phyloP scores from a whole-genome alignment of 73 alveolate species.

The Paramecium bursaria region DNA sequence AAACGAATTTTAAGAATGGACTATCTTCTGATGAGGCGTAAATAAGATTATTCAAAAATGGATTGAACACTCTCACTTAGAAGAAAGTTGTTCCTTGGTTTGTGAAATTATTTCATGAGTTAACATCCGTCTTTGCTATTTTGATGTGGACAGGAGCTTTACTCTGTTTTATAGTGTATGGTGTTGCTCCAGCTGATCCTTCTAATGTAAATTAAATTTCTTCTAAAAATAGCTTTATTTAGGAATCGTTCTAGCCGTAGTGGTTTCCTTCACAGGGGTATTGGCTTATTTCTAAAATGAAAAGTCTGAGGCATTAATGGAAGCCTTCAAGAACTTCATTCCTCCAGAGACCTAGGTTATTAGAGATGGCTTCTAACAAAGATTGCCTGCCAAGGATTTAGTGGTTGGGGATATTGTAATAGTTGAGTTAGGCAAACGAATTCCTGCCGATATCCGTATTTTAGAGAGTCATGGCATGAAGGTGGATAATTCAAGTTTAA shows the following conservation, averaged over 20 bases:
- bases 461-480: constrained; percentile 84
- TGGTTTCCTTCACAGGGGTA: constrained; percentile 76
- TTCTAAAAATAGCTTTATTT: too few species aligned
- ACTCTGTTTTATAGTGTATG: constrained; percentile 80
- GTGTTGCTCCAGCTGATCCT: constrained; percentile 71
- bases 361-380: constrained; percentile 82
- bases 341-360: constrained; percentile 82
- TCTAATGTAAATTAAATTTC: too few species aligned
- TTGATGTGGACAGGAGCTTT: constrained; percentile 82
- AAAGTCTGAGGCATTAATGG: constrained; percentile 84
- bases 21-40: constrained; percentile 72
- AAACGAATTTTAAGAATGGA: constrained; percentile 78
- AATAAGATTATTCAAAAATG: constrained; percentile 53
- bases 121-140: constrained; percentile 80
- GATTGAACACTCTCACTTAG: constrained; percentile 78
- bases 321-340: constrained; percentile 81
- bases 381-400: constrained; percentile 78
- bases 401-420: constrained; percentile 95
- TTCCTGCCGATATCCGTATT: constrained; percentile 96
- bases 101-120: constrained; percentile 71
- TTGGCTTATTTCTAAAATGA: constrained; percentile 77
- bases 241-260: constrained; percentile 76
- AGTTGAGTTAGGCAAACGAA: constrained; percentile 87
- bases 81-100: constrained; percentile 78
- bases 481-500: constrained; percentile 89